A percentile compares a stretch with the other conserved stretches of the same genome.
These are phyloP conservation scores for Wickerhamomyces ciferrii DNA, from an alignment of 805 yeast species.

Conservation along the genomic window DNA sequence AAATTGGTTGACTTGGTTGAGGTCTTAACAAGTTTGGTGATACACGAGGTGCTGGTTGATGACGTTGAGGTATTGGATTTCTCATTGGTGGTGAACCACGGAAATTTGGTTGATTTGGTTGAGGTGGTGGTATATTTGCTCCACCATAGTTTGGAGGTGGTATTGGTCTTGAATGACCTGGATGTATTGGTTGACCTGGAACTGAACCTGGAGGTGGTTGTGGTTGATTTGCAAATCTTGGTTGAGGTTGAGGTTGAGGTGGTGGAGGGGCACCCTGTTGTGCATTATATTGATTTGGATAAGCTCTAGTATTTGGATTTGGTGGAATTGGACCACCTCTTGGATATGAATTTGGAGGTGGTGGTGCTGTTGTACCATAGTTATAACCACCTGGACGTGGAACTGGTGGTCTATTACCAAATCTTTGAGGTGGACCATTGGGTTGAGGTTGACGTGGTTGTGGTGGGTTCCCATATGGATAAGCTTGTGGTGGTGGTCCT, in stretches of 20 bases:
- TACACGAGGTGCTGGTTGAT: neutral
- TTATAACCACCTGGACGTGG: no score
- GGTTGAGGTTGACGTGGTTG: neutral
- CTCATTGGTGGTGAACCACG: no score
- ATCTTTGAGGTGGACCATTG: neutral
- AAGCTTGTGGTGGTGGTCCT: neutral
- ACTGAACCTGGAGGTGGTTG: neutral
- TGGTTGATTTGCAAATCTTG: neutral
- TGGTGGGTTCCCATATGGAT: no score
- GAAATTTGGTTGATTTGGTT: no score
- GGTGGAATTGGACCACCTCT: neutral
- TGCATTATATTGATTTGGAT: neutral
- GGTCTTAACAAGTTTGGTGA: neutral
- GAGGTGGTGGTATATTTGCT: neutral
- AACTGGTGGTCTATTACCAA: no score
- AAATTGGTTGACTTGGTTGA: neutral
- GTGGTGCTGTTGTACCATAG: no score
- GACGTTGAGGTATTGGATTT: conserved; percentile 5
- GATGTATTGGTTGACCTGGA: conserved; percentile 3
- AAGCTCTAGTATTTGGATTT: neutral
- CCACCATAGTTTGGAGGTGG: conserved; percentile 10
- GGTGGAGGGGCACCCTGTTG: neutral
- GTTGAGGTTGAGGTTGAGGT: no score
- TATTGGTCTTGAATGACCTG: conserved; percentile 8
- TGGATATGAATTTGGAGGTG: neutral